Conservation (phyloP, 371 early-diverging fungal species). For the Actinomucor elegans region DNA sequence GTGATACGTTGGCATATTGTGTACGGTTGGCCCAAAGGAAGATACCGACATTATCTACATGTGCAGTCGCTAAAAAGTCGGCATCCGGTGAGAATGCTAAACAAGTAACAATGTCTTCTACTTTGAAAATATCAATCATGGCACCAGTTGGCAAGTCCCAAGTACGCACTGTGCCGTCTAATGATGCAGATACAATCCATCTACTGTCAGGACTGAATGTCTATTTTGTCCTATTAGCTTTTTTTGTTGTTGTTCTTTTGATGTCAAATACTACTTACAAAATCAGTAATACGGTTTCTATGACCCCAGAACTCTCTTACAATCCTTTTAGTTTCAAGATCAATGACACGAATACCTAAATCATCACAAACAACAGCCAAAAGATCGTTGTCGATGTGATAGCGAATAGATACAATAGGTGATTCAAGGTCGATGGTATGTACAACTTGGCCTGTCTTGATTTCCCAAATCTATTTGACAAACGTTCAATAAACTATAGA, state of each 20-base stretch:
- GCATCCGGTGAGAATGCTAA: conserved; percentile 87
- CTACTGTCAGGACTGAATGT: conserved; percentile 90
- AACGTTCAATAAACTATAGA: background rate
- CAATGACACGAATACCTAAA: conserved; percentile 81
- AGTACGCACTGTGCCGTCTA: conserved; percentile 87
- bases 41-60: conserved; percentile 89
- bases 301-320: conserved; percentile 92
- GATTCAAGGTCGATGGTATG: conserved; percentile 71
- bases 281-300: conserved; percentile 81
- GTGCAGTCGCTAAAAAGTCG: conserved; percentile 90
- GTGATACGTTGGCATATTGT: conserved; percentile 67
- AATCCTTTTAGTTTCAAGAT: conserved; percentile 74
- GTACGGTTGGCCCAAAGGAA: conserved; percentile 89
- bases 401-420: conserved; percentile 62
- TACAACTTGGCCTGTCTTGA: conserved; percentile 61
- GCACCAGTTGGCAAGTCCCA: conserved; percentile 95
- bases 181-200: conserved; percentile 83
- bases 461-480: conserved; percentile 73
- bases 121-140: conserved; percentile 81
- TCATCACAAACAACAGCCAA: conserved; percentile 87
- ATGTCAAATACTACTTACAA: too few relatives aligned
- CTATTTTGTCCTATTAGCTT: too few relatives aligned
- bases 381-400: conserved; percentile 76
- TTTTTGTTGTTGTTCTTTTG: too few relatives aligned
- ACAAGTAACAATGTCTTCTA: conserved; percentile 78